A percentile compares a stretch with the other conserved stretches of the same genome.
Conservation (phyloP, 345 rosid species). For the Boechera divaricarpa region DNA sequence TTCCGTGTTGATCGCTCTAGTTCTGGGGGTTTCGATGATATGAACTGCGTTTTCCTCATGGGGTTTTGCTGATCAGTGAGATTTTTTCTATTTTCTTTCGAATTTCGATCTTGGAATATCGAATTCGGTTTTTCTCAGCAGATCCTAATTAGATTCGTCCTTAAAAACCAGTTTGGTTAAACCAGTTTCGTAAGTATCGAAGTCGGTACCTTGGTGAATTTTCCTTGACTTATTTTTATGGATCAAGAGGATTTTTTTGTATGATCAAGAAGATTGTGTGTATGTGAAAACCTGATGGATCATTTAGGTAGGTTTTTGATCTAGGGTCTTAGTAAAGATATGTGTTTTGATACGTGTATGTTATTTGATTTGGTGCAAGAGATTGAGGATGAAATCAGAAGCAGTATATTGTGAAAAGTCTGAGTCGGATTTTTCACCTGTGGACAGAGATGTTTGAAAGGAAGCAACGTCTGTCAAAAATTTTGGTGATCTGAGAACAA, state of each 20-base stretch:
- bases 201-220: not conserved
- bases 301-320: slow-evolving; percentile 17
- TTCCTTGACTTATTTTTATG: slow-evolving; percentile 18
- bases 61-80: slow-evolving; percentile 15
- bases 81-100: not conserved
- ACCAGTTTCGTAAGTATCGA: not conserved
- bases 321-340: not conserved
- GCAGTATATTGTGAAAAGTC: too few species aligned
- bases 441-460: too few species aligned
- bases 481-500: too few species aligned
- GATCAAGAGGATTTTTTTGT: not conserved
- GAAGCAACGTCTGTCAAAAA: too few species aligned
- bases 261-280: too few species aligned
- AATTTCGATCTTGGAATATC: slow-evolving; percentile 6
- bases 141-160: slow-evolving; percentile 30
- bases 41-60: not conserved
- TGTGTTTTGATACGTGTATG: not conserved
- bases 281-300: not conserved
- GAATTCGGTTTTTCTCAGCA: slow-evolving; percentile 11
- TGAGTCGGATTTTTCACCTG: too few species aligned
- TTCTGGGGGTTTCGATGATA: slow-evolving; percentile 4
- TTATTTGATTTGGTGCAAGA: not conserved
- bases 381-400: too few species aligned
- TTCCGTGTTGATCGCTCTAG: slow-evolving; percentile 30
- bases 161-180: not conserved